Evolutionary conservation across 1,139 yeast species (phyloP), one percentile per base, ranked within the genome.

Genomic region (Debaryomyces subglobosus): DNA sequence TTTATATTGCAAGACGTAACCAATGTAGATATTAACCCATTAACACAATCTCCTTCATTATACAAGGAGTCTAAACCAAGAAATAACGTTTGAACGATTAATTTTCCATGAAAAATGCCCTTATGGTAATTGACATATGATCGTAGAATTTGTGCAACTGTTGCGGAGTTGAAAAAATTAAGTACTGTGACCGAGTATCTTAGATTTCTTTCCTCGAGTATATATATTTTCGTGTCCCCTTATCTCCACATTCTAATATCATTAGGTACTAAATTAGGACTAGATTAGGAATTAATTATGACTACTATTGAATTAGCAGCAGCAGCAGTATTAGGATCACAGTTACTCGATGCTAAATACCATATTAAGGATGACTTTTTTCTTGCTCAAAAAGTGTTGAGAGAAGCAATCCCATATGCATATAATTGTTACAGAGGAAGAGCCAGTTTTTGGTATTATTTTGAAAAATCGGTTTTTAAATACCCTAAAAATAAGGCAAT

Each of bases 391-490:
- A 73, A 72, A 48, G 74, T 80, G 24, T 49, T 78, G 10, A 61
- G 67, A 24, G 62, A 67, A 25, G 75, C 80, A 2, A 51, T 76
- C 7, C 76, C 77, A 2, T 84, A 77, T 56, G 59, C 77, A 15
- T 67, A 72, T 62, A 65, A 69, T 39, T 69, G 77, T 39, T 62
- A 68, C 44, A 64, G 76, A 39, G 81, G 81, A 15, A 73, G 70
- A 52, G 82, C 84, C 47, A 84, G 84, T 59, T 82, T 75, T 59
- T 87, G 92, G 90, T 85, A 86, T 61, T 57, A 69, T 24, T 83
- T 87, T 57, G 91, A 85, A 57, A 60, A 69, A 36, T 66, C 79
- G 7, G 90, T 74, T 2, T 52, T 60, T 32, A 67, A 69, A 50
- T 61, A 78, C 55, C 85, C 89, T n/a, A 64, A 82, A 52, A 72